A percentile compares a stretch with the other conserved stretches of the same genome.
These are phyloP conservation scores for Myochromella boudieri DNA, from an alignment of 768 basidiomycete species.

Conservation along the genomic window DNA sequence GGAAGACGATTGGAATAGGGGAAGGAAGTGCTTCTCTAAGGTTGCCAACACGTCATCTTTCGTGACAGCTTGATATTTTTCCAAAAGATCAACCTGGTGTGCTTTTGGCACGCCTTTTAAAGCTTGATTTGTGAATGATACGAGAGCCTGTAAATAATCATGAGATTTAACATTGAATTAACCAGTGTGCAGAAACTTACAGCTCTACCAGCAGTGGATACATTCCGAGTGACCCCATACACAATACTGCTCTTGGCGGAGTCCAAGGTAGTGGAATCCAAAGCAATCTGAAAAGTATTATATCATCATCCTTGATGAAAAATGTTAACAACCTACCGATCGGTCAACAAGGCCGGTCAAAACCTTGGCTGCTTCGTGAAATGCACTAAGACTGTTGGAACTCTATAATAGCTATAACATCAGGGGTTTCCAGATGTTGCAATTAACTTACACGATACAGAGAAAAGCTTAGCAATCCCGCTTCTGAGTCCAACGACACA, in stretches of 20 bases:
- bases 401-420: slow-evolving; percentile 46
- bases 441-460: slow-evolving; percentile 69
- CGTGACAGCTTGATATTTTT: slow-evolving; percentile 77
- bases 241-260: slow-evolving; percentile 93
- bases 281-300: slow-evolving; percentile 53
- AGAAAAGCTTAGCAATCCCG: slow-evolving; percentile 72
- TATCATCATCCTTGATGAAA: not conserved
- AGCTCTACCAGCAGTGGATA: slow-evolving; percentile 85
- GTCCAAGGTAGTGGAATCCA: slow-evolving; percentile 82
- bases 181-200: slow-evolving; percentile 43
- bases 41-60: slow-evolving; percentile 72
- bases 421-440: not conserved
- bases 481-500: slow-evolving; percentile 71
- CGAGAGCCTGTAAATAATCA: slow-evolving; percentile 53
- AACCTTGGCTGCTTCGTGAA: slow-evolving; percentile 75
- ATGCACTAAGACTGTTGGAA: slow-evolving; percentile 78
- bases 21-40: slow-evolving; percentile 75
- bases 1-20: slow-evolving; percentile 75
- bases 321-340: slow-evolving; percentile 57
- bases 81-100: slow-evolving; percentile 73
- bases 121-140: slow-evolving; percentile 88
- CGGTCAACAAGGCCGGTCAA: slow-evolving; percentile 81
- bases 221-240: slow-evolving; percentile 73
- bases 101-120: slow-evolving; percentile 81
- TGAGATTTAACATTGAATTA: not conserved